These are phyloP conservation scores for Articulospora tetracladia DNA, from an alignment of 495 filamentous ascomycete genomes.

Conservation along the genomic window DNA sequence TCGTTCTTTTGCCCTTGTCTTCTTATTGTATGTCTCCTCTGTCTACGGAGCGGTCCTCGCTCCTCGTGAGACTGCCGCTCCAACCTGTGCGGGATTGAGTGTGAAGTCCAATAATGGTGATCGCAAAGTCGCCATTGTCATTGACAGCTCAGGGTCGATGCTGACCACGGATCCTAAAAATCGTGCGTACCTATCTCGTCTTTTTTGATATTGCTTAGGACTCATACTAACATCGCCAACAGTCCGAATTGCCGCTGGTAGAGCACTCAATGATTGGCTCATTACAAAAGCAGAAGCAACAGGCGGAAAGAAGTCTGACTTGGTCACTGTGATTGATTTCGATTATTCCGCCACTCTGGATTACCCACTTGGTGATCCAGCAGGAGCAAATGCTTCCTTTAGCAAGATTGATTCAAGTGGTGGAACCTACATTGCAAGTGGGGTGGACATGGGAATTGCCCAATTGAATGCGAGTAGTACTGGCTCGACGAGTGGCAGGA, in stretches of 20 bases:
- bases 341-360: constrained; percentile 15
- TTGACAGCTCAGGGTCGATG: constrained; percentile 31
- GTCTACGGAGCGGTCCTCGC: constrained; percentile 13
- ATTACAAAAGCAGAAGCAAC: constrained; percentile 17
- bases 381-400: constrained; percentile 13
- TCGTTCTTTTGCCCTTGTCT: not conserved
- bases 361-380: constrained; percentile 30
- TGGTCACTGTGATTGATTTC: constrained; percentile 30
- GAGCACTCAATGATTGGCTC: constrained; percentile 26
- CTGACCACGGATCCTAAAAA: constrained; percentile 22
- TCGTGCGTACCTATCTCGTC: not conserved
- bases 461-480: constrained; percentile 19
- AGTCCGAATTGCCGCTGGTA: constrained; percentile 25
- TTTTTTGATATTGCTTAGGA: too few species aligned
- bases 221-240: too few species aligned
- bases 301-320: constrained; percentile 24
- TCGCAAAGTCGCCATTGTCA: constrained; percentile 25
- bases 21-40: not conserved
- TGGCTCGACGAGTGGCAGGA: constrained; percentile 16
- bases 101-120: constrained; percentile 10
- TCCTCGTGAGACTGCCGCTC: constrained; percentile 15
- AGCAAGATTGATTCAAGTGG: constrained; percentile 10
- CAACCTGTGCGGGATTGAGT: constrained; percentile 8
- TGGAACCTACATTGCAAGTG: constrained; percentile 25
- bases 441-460: constrained; percentile 25